Conservation (phyloP, 768 basidiomycete genomes). For the Suillus subaureus region DNA sequence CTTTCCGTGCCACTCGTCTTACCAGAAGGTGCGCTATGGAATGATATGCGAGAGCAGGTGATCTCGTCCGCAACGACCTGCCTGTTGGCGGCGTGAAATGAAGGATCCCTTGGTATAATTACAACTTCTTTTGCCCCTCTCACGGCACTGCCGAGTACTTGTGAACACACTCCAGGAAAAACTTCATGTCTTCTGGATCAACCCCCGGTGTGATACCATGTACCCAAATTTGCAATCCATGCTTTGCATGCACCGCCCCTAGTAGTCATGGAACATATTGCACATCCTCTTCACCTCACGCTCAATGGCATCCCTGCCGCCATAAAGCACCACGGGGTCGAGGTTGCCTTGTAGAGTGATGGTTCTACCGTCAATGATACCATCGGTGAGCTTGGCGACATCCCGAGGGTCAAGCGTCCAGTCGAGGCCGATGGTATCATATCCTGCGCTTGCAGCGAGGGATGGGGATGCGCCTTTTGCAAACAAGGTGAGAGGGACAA, state of each 20-base stretch:
- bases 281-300: constrained; percentile 81
- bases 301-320: constrained; percentile 86
- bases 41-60: constrained; percentile 1
- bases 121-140: neutral
- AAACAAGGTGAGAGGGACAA: constrained; percentile 86
- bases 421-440: constrained; percentile 89
- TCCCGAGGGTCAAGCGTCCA: constrained; percentile 85
- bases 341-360: constrained; percentile 90
- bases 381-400: constrained; percentile 45
- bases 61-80: neutral
- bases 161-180: constrained; percentile 90
- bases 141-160: constrained; percentile 59
- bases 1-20: constrained; percentile 1
- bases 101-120: neutral
- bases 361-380: constrained; percentile 22
- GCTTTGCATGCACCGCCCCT: constrained; percentile 55
- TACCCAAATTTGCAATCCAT: constrained; percentile 98
- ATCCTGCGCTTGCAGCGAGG: constrained; percentile 67
- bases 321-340: constrained; percentile 87
- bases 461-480: constrained; percentile 91
- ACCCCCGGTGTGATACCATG: constrained; percentile 98
- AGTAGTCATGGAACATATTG: constrained; percentile 61
- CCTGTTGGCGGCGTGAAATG: neutral
- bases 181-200: constrained; percentile 88
- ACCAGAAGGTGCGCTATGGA: constrained; percentile 2